A percentile compares a stretch with the other conserved stretches of the same genome.
Conservation (phyloP, 805 yeast genomes). For the Candida sithepensis region DNA sequence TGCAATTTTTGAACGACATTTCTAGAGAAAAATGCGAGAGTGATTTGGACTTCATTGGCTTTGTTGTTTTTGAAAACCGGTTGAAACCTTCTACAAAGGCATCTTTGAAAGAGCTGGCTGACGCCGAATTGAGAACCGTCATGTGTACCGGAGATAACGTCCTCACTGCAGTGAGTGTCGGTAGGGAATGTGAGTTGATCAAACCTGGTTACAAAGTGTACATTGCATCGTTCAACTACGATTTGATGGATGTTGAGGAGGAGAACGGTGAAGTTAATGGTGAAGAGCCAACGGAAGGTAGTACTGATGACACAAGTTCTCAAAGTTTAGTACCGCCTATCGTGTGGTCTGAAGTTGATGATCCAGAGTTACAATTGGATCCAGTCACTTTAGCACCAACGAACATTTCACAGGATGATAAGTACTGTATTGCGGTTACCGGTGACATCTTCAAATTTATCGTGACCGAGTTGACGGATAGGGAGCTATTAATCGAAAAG, state of each 20-base stretch:
- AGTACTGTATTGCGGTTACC: constrained; percentile 76
- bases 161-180: constrained; percentile 91
- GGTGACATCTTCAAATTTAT: constrained; percentile 88
- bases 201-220: constrained; percentile 42
- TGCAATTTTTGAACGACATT: constrained; percentile 47
- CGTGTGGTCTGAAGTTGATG: constrained; percentile 67
- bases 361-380: constrained; percentile 57
- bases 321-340: constrained; percentile 27
- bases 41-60: constrained; percentile 74
- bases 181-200: constrained; percentile 74
- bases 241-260: constrained; percentile 9
- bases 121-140: constrained; percentile 74
- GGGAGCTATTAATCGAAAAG: constrained; percentile 39
- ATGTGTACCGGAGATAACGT: constrained; percentile 99
- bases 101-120: constrained; percentile 55
- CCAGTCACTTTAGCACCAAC: constrained; percentile 55
- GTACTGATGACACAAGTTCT: constrained; percentile 12
- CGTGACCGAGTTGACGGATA: constrained; percentile 50
- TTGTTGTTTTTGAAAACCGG: constrained; percentile 89
- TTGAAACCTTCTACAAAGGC: constrained; percentile 64
- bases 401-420: constrained; percentile 28
- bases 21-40: constrained; percentile 67
- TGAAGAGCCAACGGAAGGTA: constrained; percentile 2
- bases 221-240: constrained; percentile 56
- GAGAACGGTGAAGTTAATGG: constrained; percentile 12